phyloP scores from a whole-genome alignment of 179 eudicot species.

The Amaranthus tricolor region DNA sequence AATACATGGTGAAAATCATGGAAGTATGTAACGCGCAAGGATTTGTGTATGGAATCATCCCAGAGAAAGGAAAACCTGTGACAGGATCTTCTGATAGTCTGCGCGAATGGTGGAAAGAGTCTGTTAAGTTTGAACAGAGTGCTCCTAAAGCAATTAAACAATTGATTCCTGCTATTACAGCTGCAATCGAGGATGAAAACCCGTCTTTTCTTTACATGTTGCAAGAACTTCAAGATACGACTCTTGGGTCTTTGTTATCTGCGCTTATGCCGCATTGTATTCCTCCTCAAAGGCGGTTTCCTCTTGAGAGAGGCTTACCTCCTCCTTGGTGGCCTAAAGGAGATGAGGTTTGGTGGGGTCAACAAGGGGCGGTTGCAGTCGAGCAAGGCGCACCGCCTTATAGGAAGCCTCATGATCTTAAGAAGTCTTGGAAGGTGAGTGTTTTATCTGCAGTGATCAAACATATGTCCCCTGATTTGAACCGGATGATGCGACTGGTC shows the following conservation, averaged over 20 bases:
- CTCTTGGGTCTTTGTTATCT: slow-evolving; percentile 46
- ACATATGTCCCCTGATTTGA: slow-evolving; percentile 45
- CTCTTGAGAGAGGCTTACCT: slow-evolving; percentile 44
- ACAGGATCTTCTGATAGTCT: slow-evolving; percentile 53
- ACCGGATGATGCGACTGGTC: slow-evolving; percentile 40
- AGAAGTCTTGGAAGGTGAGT: slow-evolving; percentile 64
- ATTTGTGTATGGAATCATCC: slow-evolving; percentile 54
- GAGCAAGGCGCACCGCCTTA: slow-evolving; percentile 60
- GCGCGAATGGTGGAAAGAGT: slow-evolving; percentile 50
- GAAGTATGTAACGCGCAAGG: slow-evolving; percentile 62
- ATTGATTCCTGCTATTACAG: slow-evolving; percentile 25
- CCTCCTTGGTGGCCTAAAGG: slow-evolving; percentile 72
- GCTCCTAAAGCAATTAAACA: slow-evolving; percentile 30
- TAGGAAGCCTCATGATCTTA: slow-evolving; percentile 58
- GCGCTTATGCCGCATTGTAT: slow-evolving; percentile 54
- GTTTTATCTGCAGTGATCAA: slow-evolving; percentile 50
- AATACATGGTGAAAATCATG: slow-evolving; percentile 65
- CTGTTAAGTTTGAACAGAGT: slow-evolving; percentile 33
- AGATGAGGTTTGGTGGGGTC: slow-evolving; percentile 56
- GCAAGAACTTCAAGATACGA: slow-evolving; percentile 52
- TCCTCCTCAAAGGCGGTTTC: slow-evolving; percentile 53
- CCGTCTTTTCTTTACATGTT: slow-evolving; percentile 34
- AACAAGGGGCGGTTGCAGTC: slow-evolving; percentile 38
- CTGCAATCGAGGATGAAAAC: slow-evolving; percentile 1
- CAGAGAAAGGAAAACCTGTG: slow-evolving; percentile 53